A percentile compares a stretch with the other conserved stretches of the same genome.
Conservation (phyloP, 1,139 yeast species). For the Pichia sp. region DNA sequence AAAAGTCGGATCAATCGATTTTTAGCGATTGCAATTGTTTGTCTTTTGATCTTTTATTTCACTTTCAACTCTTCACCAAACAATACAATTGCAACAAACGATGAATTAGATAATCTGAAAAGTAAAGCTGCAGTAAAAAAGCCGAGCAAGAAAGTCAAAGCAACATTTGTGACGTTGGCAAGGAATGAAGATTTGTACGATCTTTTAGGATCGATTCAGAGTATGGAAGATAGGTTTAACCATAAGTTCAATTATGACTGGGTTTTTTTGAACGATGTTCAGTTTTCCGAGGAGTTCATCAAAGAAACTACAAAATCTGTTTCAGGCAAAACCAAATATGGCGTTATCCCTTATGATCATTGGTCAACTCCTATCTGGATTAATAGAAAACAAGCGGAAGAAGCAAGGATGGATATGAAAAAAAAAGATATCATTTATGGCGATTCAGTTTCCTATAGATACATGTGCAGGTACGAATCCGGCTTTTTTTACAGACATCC, state of each 20-base stretch:
- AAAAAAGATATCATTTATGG: conserved; percentile 18
- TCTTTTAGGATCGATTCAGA: conserved; percentile 54
- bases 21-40: not conserved
- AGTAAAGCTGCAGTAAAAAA: not conserved
- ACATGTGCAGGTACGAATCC: conserved; percentile 70
- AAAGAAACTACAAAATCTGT: conserved; percentile 33
- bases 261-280: conserved; percentile 62
- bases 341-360: conserved; percentile 41
- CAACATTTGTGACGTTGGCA: conserved; percentile 67
- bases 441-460: conserved; percentile 42
- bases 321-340: conserved; percentile 43
- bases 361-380: conserved; percentile 57
- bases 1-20: conserved; percentile 1
- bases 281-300: conserved; percentile 41
- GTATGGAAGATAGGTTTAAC: conserved; percentile 71
- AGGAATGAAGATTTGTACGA: conserved; percentile 59
- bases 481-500: conserved; percentile 66
- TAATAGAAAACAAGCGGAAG: conserved; percentile 57
- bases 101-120: not conserved
- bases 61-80: conserved; percentile 3
- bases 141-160: conserved; percentile 35
- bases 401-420: conserved; percentile 34
- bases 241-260: conserved; percentile 60
- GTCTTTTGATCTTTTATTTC: conserved; percentile 1
- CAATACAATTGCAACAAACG: not conserved